phyloP scores from a whole-genome alignment of 768 basidiomycete genomes.

The Agrocybe chaxingu region DNA sequence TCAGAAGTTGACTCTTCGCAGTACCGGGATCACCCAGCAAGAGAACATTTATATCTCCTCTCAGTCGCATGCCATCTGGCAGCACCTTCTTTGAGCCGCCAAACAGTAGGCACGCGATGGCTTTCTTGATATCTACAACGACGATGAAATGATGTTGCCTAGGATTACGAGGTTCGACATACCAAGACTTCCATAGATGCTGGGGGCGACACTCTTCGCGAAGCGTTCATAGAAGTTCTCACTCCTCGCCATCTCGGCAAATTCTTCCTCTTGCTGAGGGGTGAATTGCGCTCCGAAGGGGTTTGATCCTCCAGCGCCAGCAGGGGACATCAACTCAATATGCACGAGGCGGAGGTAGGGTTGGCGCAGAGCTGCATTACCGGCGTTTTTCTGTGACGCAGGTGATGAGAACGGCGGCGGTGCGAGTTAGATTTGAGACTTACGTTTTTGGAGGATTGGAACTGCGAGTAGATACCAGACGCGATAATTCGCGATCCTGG shows the following conservation, averaged over 20 bases:
- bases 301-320: slow-evolving; percentile 68
- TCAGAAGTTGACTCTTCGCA: slow-evolving; percentile 95
- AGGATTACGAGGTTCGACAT: slow-evolving; percentile 8
- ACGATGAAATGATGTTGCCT: slow-evolving; percentile 7
- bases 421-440: slow-evolving; percentile 16
- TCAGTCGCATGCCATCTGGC: slow-evolving; percentile 94
- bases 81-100: slow-evolving; percentile 97
- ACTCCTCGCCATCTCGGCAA: slow-evolving; percentile 84
- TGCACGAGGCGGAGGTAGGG: slow-evolving; percentile 94
- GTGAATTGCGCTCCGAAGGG: slow-evolving; percentile 88
- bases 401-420: background rate
- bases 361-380: slow-evolving; percentile 87
- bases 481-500: slow-evolving; percentile 95
- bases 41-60: slow-evolving; percentile 97
- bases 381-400: slow-evolving; percentile 62
- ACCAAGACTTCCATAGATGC: slow-evolving; percentile 96
- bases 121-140: slow-evolving; percentile 92
- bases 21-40: slow-evolving; percentile 97
- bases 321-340: slow-evolving; percentile 83
- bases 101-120: slow-evolving; percentile 92
- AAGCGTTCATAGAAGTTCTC: slow-evolving; percentile 93
- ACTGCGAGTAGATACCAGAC: slow-evolving; percentile 96
- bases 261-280: slow-evolving; percentile 97
- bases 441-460: slow-evolving; percentile 84
- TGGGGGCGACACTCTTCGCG: slow-evolving; percentile 90